Evolutionary conservation across 352 stramenopile genomes (phyloP).

Genomic region (Globisporangium middletonii): DNA sequence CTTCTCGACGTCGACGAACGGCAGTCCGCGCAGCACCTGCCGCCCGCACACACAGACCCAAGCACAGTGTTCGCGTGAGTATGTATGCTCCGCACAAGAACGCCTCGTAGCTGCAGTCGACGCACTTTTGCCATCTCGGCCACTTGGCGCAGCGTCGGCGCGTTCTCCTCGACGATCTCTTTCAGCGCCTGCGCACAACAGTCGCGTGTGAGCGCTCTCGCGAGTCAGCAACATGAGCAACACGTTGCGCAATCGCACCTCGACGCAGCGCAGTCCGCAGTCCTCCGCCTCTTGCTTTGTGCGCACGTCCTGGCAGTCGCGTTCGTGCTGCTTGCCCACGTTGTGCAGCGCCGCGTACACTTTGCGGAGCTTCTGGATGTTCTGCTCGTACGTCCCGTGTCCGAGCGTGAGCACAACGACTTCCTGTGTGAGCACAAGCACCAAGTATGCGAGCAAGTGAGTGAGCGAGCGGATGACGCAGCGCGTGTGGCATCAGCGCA

Average conservation of each 20-base stretch:
- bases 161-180: constrained; percentile 37
- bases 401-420: constrained; percentile 78
- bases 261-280: constrained; percentile 66
- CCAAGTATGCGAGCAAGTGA: not conserved
- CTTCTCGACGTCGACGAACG: constrained; percentile 71
- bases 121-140: constrained; percentile 60
- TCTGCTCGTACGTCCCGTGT: constrained; percentile 60
- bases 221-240: not conserved
- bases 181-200: constrained; percentile 27
- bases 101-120: not conserved
- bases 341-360: constrained; percentile 80
- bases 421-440: constrained; percentile 30
- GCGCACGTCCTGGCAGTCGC: constrained; percentile 51
- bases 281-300: constrained; percentile 81
- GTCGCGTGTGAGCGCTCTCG: not conserved
- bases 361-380: constrained; percentile 66
- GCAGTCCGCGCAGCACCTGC: constrained; percentile 65
- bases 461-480: too few relatives aligned
- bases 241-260: constrained; percentile 24
- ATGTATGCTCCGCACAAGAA: not conserved
- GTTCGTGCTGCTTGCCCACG: constrained; percentile 63
- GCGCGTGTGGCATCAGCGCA: not conserved
- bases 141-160: constrained; percentile 32
- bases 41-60: not conserved
- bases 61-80: not conserved